These are phyloP conservation scores for Xylaria grammica DNA, from an alignment of 495 filamentous ascomycete genomes.

Conservation along the genomic window DNA sequence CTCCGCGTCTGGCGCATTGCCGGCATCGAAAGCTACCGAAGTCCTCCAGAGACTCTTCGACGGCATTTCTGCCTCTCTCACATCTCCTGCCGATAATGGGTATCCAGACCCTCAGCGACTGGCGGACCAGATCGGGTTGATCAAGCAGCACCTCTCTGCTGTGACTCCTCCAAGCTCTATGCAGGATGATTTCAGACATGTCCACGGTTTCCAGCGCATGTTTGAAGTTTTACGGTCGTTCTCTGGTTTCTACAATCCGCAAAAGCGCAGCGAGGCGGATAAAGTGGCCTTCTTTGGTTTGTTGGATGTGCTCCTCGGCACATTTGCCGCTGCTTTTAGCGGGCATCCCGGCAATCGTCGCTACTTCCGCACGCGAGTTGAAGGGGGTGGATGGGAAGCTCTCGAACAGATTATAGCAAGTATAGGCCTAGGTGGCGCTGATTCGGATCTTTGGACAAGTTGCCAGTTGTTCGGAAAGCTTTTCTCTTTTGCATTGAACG, in stretches of 20 bases:
- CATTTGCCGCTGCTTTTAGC: slow-evolving; percentile 76
- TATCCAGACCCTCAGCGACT: slow-evolving; percentile 51
- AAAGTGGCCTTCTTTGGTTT: slow-evolving; percentile 69
- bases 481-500: slow-evolving; percentile 81
- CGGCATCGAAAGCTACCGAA: slow-evolving; percentile 61
- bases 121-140: slow-evolving; percentile 44
- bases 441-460: slow-evolving; percentile 64
- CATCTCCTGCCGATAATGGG: slow-evolving; percentile 26
- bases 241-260: slow-evolving; percentile 72
- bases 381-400: slow-evolving; percentile 77
- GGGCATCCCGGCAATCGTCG: slow-evolving; percentile 84
- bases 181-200: slow-evolving; percentile 83
- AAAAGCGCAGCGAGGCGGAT: slow-evolving; percentile 62
- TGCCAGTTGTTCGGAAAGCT: slow-evolving; percentile 84
- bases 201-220: slow-evolving; percentile 78
- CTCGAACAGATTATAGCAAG: slow-evolving; percentile 71
- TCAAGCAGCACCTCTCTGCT: slow-evolving; percentile 55
- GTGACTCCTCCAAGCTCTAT: slow-evolving; percentile 47
- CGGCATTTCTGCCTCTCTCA: slow-evolving; percentile 45
- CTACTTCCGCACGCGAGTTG: slow-evolving; percentile 77
- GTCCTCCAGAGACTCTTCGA: slow-evolving; percentile 66
- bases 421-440: slow-evolving; percentile 62
- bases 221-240: slow-evolving; percentile 69
- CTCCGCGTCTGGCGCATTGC: slow-evolving; percentile 58
- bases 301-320: slow-evolving; percentile 69